Evolutionary conservation across 371 early-diverging fungal species (phyloP).

Genomic region (Fennellomyces sp.): DNA sequence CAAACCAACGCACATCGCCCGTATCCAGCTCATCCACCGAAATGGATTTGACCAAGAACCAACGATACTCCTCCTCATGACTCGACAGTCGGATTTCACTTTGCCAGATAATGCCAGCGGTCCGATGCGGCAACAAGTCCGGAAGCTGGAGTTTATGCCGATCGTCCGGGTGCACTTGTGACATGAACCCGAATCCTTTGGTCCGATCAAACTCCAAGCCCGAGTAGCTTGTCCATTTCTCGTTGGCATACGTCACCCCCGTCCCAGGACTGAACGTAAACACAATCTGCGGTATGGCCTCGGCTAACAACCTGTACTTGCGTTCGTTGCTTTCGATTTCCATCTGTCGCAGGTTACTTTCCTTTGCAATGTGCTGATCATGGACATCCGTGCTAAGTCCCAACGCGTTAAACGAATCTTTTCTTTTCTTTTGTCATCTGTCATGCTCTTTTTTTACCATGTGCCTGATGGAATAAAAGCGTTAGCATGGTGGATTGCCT

Average conservation of each 20-base stretch:
- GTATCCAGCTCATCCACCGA: slow-evolving; percentile 63
- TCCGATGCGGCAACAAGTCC: slow-evolving; percentile 39
- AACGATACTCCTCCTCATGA: slow-evolving; percentile 54
- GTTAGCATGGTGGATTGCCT: no score
- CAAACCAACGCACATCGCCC: slow-evolving; percentile 65
- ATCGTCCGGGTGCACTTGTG: slow-evolving; percentile 66
- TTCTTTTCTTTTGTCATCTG: neutral
- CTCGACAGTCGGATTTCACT: slow-evolving; percentile 57
- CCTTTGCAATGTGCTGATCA: slow-evolving; percentile 62
- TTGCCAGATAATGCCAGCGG: slow-evolving; percentile 57
- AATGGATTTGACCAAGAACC: slow-evolving; percentile 68
- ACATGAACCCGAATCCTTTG: slow-evolving; percentile 64
- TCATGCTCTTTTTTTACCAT: slow-evolving; percentile 18
- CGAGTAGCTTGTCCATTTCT: slow-evolving; percentile 64
- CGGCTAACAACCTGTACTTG: slow-evolving; percentile 66
- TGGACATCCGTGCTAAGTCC: slow-evolving; percentile 60
- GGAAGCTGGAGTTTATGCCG: slow-evolving; percentile 58
- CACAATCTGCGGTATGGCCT: slow-evolving; percentile 71
- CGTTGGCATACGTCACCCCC: slow-evolving; percentile 65
- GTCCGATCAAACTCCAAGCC: slow-evolving; percentile 60
- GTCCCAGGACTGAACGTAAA: slow-evolving; percentile 65
- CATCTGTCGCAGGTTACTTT: slow-evolving; percentile 54
- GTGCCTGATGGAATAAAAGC: slow-evolving; percentile 6
- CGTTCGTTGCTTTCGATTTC: slow-evolving; percentile 66
- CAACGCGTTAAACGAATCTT: slow-evolving; percentile 2